Conservation (phyloP, 2,329 filamentous ascomycete genomes). For the Trichophyton verrucosum region DNA sequence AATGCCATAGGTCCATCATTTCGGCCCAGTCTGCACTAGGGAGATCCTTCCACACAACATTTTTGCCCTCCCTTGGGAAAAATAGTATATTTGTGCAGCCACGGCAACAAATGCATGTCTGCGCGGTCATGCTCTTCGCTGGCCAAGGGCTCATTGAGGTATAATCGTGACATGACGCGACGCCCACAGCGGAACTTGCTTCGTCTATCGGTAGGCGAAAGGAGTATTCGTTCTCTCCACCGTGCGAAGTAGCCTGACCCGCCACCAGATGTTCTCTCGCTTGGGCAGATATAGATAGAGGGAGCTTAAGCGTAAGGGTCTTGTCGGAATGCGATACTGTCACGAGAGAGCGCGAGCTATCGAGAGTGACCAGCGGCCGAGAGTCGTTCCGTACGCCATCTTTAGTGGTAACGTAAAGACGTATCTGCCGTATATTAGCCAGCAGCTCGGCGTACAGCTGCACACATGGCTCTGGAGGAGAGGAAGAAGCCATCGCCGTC, state of each 20-base stretch:
- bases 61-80: slow-evolving; percentile 14
- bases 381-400: neutral
- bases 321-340: slow-evolving; percentile 21
- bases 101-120: slow-evolving; percentile 27
- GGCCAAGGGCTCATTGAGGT: slow-evolving; percentile 29
- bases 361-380: slow-evolving; percentile 20
- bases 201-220: slow-evolving; percentile 43
- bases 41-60: slow-evolving; percentile 70
- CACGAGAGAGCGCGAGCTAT: slow-evolving; percentile 25
- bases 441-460: slow-evolving; percentile 49
- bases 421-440: slow-evolving; percentile 48
- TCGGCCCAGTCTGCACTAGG: slow-evolving; percentile 97
- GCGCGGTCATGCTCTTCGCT: slow-evolving; percentile 25
- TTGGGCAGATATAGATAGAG: slow-evolving; percentile 25
- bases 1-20: slow-evolving; percentile 99
- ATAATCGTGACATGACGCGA: slow-evolving; percentile 11
- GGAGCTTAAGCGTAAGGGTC: slow-evolving; percentile 37
- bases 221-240: slow-evolving; percentile 36
- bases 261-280: slow-evolving; percentile 14
- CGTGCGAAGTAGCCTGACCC: neutral
- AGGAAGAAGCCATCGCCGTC: neutral
- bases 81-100: slow-evolving; percentile 25
- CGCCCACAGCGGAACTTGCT: neutral
- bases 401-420: slow-evolving; percentile 42
- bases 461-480: slow-evolving; percentile 12